Evolutionary conservation across 768 basidiomycete genomes (phyloP), one percentile per base, ranked within the genome.

Genomic region (Collybia mongolica): DNA sequence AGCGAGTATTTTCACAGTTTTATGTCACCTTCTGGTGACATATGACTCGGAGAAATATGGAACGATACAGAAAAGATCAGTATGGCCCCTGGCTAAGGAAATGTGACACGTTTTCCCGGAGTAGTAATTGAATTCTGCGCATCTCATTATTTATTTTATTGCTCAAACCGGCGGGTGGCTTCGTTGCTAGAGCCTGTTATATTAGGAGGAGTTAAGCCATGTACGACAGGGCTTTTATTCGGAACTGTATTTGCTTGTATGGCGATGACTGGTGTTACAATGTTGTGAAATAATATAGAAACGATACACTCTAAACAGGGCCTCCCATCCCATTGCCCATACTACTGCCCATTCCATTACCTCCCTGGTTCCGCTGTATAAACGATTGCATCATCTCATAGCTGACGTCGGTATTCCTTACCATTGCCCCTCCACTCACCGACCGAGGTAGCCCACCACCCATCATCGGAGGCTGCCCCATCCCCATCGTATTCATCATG

Each of bases 21-120:
- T 24, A 20, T 32, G 15, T 20, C 7, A 5, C 26, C 14, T 11
- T 17, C 22, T 4, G 28, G 20, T 22, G 17, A 18, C 28, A 15
- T 35, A 20, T 17, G 20, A 28, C n/a, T n/a, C n/a, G n/a, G n/a
- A 26, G 7, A 26, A 26, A 26, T 4, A 4, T 26, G 24, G 24
- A n/a, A 37, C 36, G 45, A 22, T 15, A 46, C 45, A 24, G 35
- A 23, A 22, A 36, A 37, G 35, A 32, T 17, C 35, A 22, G 45
- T 29, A n/a, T 36, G 35, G 0, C 39, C 39, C 15, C 23, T 72
- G 9, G 66, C 60, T 2, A 57, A 66, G 26, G 82, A 80, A 54
- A 73, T 79, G 70, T 74, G 76, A 50, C 80, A 78, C 54, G 51
- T 75, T 55, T 57, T 70, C 5, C 80, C 82, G 44, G 76, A 76